Evolutionary conservation across 768 basidiomycete genomes (phyloP).

Genomic region (Tulasnella sp.): DNA sequence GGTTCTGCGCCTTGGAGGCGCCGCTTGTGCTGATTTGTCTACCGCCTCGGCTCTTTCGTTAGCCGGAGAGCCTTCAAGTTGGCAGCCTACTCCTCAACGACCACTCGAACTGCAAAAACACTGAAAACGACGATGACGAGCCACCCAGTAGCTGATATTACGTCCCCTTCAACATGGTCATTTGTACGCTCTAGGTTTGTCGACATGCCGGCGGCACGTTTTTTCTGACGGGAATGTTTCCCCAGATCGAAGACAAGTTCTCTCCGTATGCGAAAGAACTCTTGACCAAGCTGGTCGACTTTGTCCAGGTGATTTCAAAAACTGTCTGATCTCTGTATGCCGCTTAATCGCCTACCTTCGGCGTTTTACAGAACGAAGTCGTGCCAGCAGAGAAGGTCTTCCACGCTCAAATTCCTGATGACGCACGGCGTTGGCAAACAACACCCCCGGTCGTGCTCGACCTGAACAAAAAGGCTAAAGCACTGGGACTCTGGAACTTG

Average conservation of each 20-base stretch:
- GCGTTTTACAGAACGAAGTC: constrained; percentile 66
- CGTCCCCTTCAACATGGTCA: constrained; percentile 80
- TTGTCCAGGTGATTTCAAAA: constrained; percentile 59
- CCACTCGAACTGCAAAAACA: not conserved
- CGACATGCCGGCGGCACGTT: not conserved
- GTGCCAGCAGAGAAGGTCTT: constrained; percentile 70
- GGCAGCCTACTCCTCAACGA: not conserved
- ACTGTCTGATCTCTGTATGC: not conserved
- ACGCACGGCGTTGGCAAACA: constrained; percentile 70
- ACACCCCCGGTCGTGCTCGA: constrained; percentile 73
- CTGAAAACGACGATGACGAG: constrained; percentile 9
- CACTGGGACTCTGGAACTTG: constrained; percentile 91
- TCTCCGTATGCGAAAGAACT: constrained; percentile 82
- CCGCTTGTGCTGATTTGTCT: not conserved
- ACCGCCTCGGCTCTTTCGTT: not conserved
- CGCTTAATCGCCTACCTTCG: constrained; percentile 11
- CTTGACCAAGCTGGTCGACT: constrained; percentile 71
- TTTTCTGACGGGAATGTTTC: constrained; percentile 9
- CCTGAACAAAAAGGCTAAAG: constrained; percentile 80
- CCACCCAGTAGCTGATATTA: constrained; percentile 69
- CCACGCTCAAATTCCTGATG: constrained; percentile 77
- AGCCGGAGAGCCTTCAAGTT: not conserved
- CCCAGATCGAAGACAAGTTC: constrained; percentile 85
- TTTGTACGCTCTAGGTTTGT: constrained; percentile 46
- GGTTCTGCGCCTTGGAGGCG: not conserved